Evolutionary conservation across 106 monocot species (phyloP), one percentile per base, ranked within the genome.

Genomic region (Dendrobium huoshanense): DNA sequence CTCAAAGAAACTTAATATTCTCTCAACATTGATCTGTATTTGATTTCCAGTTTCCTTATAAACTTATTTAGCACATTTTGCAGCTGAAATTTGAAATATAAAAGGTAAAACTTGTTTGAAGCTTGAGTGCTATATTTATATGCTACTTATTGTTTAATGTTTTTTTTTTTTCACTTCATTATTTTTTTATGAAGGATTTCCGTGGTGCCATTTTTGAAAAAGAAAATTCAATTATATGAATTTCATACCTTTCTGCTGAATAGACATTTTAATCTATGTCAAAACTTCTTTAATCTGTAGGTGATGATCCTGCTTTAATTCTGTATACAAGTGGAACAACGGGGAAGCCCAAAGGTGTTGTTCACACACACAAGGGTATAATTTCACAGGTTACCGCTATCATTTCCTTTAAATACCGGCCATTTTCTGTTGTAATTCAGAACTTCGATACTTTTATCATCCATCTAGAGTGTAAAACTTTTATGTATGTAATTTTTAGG

Each of bases 341-440:
- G n/a, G 98, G 98, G 25, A 99, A 99, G 82, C 98, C 98, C 55
- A 99, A 99, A 89, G 98, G 98, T 77, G 98, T 99, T 16, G 98
- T 99, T 45, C 98, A 99, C 79, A 99, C 98, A 73, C 98, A 99
- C 75, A 82, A 80, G 77, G 83, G 89, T 72, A 95, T 99, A 61
- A 83, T 82, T 77, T 79, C 95, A 78, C 98, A 99, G 98, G 61
- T 61, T n/a, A n/a, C n/a, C n/a, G 61, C 16, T 70, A 37, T 37
- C 70, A 70, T 70, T 70, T 70, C 70, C 4, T 37, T 70, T 70
- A 70, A 37, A 33, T 70, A 15, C 24, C 33, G 13, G 70, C 15
- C 70, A 70, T 70, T 29, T 9, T 61, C 6, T 70, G 3, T 16
- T 70, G 13, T 4, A 13, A 17, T 37, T 33, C 33, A 33, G n/a